A percentile compares a stretch with the other conserved stretches of the same genome.
Conservation (phyloP, 1,284 basidiomycete genomes). For the Volvariella surrecta region DNA sequence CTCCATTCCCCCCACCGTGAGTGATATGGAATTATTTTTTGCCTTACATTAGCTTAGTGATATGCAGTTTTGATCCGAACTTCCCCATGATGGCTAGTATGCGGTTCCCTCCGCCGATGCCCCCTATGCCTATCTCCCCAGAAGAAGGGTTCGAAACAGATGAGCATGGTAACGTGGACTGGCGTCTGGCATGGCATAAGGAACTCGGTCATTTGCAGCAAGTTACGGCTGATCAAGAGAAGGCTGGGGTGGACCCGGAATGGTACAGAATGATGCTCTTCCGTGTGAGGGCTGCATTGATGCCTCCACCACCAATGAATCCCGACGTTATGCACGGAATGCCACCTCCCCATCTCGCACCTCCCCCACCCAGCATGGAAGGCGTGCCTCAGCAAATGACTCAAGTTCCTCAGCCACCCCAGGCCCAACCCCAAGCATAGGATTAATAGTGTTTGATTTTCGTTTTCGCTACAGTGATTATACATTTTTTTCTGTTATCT, state of each 20-base stretch:
- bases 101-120: constrained; percentile 48
- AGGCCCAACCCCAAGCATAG: not conserved
- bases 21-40: constrained; percentile 25
- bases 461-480: not conserved
- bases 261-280: constrained; percentile 80
- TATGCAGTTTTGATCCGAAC: constrained; percentile 53
- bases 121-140: constrained; percentile 44
- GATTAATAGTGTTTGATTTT: not conserved
- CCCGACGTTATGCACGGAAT: constrained; percentile 50
- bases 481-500: not conserved
- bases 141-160: constrained; percentile 63
- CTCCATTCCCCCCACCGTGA: constrained; percentile 36
- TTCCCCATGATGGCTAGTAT: constrained; percentile 57
- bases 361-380: constrained; percentile 25
- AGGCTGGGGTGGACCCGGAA: constrained; percentile 65
- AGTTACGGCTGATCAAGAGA: constrained; percentile 69
- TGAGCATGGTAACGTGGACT: constrained; percentile 70
- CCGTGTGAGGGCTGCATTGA: constrained; percentile 58
- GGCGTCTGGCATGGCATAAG: constrained; percentile 70
- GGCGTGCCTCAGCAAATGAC: constrained; percentile 29
- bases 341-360: constrained; percentile 34
- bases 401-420: constrained; percentile 14
- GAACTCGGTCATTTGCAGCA: constrained; percentile 66
- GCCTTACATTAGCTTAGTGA: constrained; percentile 8
- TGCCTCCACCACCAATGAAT: constrained; percentile 54